Percentiles rank a stretch among this genome's conserved stretches.
Conservation (phyloP, 2,329 filamentous ascomycete species). For the Apiospora saccharicola region DNA sequence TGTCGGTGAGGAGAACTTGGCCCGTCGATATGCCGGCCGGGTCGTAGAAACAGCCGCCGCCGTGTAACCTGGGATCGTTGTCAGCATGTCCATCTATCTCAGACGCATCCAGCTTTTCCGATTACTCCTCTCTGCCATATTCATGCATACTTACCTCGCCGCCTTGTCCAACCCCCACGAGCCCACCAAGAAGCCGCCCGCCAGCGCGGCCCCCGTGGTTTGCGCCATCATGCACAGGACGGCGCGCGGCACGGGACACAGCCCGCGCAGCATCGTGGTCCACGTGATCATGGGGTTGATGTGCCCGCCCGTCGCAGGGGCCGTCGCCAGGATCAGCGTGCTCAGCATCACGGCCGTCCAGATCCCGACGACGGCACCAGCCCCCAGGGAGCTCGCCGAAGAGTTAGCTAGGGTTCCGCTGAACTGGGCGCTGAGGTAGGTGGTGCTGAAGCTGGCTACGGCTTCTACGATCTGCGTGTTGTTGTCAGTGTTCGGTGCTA, state of each 20-base stretch:
- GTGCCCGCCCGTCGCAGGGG: conserved; percentile 5
- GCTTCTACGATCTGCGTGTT: neutral
- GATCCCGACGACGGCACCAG: neutral
- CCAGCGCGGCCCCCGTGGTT: neutral
- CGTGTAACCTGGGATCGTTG: neutral
- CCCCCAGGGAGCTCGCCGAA: neutral
- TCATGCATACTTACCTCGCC: neutral
- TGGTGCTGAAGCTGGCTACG: conserved; percentile 9
- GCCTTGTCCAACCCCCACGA: neutral
- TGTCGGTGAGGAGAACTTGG: conserved; percentile 4
- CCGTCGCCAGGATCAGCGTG: conserved; percentile 1
- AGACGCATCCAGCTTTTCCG: neutral
- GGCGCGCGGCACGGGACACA: neutral
- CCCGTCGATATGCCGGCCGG: neutral
- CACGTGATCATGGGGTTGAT: conserved; percentile 5
- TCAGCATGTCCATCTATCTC: neutral
- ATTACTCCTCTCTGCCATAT: neutral
- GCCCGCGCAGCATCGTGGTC: conserved; percentile 9
- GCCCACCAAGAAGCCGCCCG: neutral
- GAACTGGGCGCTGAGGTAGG: neutral
- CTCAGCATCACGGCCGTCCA: conserved; percentile 5
- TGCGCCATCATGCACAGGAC: neutral
- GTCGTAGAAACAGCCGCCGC: conserved; percentile 9
- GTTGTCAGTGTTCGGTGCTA: neutral
- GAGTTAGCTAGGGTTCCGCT: neutral